Evolutionary conservation across 208 protist species (phyloP).

Genomic region (Leishmania guyanensis): DNA sequence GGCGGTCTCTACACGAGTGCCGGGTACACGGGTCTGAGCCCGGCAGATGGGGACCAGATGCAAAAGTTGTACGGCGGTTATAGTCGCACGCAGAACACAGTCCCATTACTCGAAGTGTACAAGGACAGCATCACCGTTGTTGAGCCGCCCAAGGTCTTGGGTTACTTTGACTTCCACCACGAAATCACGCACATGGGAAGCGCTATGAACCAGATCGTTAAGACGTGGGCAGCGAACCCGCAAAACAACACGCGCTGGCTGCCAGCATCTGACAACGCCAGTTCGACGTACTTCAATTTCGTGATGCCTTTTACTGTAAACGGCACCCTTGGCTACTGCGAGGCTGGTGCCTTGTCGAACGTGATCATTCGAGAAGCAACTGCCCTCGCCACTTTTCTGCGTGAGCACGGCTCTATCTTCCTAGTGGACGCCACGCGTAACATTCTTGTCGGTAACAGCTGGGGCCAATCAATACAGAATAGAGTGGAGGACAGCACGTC

Average conservation of each 20-base stretch:
- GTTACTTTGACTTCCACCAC: conserved; percentile 25
- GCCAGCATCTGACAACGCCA: conserved; percentile 32
- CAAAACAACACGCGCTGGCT: conserved; percentile 39
- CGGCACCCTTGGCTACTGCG: conserved; percentile 44
- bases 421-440: conserved; percentile 44
- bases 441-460: conserved; percentile 68
- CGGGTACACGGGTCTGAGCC: conserved; percentile 29
- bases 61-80: conserved; percentile 28
- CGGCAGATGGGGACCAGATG: neutral
- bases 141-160: conserved; percentile 8
- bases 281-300: conserved; percentile 68
- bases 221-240: conserved; percentile 36
- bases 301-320: conserved; percentile 70
- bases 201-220: conserved; percentile 48
- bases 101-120: conserved; percentile 28
- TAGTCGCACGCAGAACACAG: conserved; percentile 2
- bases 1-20: conserved; percentile 36
- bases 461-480: conserved; percentile 37
- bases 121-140: conserved; percentile 32
- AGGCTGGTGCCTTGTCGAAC: conserved; percentile 44
- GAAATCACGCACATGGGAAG: conserved; percentile 18
- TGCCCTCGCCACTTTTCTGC: conserved; percentile 47
- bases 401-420: conserved; percentile 59
- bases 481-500: conserved; percentile 12
- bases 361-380: conserved; percentile 44